phyloP scores from a whole-genome alignment of 2,329 filamentous ascomycete species.

The Colletotrichum orbiculare region DNA sequence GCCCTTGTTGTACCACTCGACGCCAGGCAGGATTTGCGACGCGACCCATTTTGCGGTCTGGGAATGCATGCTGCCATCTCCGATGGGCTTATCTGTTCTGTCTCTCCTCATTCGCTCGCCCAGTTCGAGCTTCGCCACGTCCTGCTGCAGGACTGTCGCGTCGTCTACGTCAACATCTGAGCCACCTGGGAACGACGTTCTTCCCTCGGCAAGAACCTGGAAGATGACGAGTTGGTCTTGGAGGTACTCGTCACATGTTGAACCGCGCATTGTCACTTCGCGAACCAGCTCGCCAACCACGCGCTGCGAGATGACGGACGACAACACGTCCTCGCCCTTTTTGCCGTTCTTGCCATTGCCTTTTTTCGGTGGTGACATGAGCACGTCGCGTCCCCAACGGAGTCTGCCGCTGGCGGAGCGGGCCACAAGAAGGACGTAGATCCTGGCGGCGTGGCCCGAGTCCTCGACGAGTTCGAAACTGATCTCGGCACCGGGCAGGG shows the following conservation, averaged over 20 bases:
- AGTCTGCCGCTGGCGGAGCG: slow-evolving; percentile 54
- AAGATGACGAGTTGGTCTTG: slow-evolving; percentile 72
- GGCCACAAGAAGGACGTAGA: slow-evolving; percentile 69
- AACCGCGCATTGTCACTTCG: slow-evolving; percentile 49
- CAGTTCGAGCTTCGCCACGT: slow-evolving; percentile 44
- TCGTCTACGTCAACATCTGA: slow-evolving; percentile 28
- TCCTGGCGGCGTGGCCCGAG: slow-evolving; percentile 60
- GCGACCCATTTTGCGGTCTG: slow-evolving; percentile 71
- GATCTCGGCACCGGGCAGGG: slow-evolving; percentile 57
- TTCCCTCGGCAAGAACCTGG: slow-evolving; percentile 66
- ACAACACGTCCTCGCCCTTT: slow-evolving; percentile 45
- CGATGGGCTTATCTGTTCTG: slow-evolving; percentile 61
- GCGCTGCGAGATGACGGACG: slow-evolving; percentile 54
- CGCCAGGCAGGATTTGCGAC: slow-evolving; percentile 59
- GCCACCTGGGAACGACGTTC: slow-evolving; percentile 57
- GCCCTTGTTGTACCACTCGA: slow-evolving; percentile 63
- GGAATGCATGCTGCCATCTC: slow-evolving; percentile 66
- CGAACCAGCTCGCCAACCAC: slow-evolving; percentile 58
- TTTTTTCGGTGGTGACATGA: slow-evolving; percentile 56
- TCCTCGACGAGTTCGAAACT: slow-evolving; percentile 61
- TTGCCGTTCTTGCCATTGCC: slow-evolving; percentile 7
- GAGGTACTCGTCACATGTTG: slow-evolving; percentile 63
- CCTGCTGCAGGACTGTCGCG: slow-evolving; percentile 41
- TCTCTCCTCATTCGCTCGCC: slow-evolving; percentile 52
- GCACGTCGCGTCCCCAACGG: slow-evolving; percentile 61